A percentile compares a stretch with the other conserved stretches of the same genome.
These are phyloP conservation scores for Pterulicium gracile DNA, from an alignment of 1,284 basidiomycete species.

Conservation along the genomic window DNA sequence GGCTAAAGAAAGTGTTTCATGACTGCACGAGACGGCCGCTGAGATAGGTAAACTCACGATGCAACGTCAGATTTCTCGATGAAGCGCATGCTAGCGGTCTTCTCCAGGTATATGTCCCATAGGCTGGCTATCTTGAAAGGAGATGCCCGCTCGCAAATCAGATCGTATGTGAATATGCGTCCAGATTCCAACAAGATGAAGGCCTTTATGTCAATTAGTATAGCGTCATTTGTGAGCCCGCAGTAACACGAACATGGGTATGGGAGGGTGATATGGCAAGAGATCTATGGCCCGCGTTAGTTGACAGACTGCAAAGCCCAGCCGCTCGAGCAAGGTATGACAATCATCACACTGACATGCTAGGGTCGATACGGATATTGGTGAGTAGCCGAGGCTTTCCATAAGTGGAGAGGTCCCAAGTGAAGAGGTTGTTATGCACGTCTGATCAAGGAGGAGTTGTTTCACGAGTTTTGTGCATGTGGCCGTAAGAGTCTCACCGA, in stretches of 20 bases:
- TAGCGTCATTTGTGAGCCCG: slow-evolving; percentile 11
- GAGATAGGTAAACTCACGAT: slow-evolving; percentile 28
- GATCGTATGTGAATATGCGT: slow-evolving; percentile 59
- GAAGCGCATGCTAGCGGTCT: slow-evolving; percentile 46
- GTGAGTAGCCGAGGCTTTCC: slow-evolving; percentile 45
- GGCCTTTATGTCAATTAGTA: slow-evolving; percentile 25
- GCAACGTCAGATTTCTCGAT: slow-evolving; percentile 28
- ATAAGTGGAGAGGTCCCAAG: slow-evolving; percentile 54
- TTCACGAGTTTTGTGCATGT: slow-evolving; percentile 2
- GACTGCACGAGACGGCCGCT: slow-evolving; percentile 1
- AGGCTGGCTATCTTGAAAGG: slow-evolving; percentile 60
- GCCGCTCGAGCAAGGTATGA: no score
- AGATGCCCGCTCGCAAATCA: slow-evolving; percentile 54
- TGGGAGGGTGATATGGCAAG: slow-evolving; percentile 59
- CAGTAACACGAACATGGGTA: slow-evolving; percentile 55
- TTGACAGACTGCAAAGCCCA: background rate
- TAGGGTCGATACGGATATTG: slow-evolving; percentile 35
- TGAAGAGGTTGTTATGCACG: slow-evolving; percentile 49
- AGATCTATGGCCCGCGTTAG: slow-evolving; percentile 7
- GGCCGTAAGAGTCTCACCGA: no score
- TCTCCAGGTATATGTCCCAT: slow-evolving; percentile 69
- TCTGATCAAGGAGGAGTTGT: slow-evolving; percentile 30
- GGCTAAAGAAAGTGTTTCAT: slow-evolving; percentile 18
- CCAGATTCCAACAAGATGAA: slow-evolving; percentile 50
- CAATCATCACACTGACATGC: slow-evolving; percentile 40